Conservation (phyloP, 495 filamentous ascomycete species). For the Parathielavia appendiculata region DNA sequence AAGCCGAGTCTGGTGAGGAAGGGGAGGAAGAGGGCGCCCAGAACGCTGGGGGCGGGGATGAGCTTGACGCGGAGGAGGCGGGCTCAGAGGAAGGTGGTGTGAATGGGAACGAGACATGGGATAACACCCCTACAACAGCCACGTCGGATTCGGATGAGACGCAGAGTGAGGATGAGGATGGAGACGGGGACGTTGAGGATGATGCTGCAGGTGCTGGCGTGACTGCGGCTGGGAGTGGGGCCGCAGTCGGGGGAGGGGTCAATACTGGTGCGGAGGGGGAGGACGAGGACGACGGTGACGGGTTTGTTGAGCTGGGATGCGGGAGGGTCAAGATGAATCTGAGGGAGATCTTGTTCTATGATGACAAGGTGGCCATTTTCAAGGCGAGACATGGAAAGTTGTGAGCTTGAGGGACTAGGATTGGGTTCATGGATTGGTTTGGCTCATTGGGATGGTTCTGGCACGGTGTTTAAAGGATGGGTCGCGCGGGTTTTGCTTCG, state of each 20-base stretch:
- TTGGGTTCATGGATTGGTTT: not conserved
- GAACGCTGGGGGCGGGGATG: slow-evolving; percentile 20
- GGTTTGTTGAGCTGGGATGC: slow-evolving; percentile 40
- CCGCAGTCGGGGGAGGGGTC: slow-evolving; percentile 20
- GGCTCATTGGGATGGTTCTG: not conserved
- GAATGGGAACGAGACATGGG: slow-evolving; percentile 40
- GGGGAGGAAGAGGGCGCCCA: slow-evolving; percentile 31
- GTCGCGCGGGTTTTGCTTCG: too few relatives aligned
- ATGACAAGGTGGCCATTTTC: slow-evolving; percentile 83
- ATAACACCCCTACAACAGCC: slow-evolving; percentile 35
- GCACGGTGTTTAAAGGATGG: not conserved
- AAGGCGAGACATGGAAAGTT: slow-evolving; percentile 69
- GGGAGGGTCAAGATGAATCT: slow-evolving; percentile 56
- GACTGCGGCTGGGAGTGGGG: not conserved
- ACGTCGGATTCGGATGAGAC: slow-evolving; percentile 35
- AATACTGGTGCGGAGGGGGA: slow-evolving; percentile 36
- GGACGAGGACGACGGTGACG: slow-evolving; percentile 49
- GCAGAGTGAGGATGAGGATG: slow-evolving; percentile 29
- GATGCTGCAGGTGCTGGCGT: slow-evolving; percentile 24
- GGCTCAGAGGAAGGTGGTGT: slow-evolving; percentile 40
- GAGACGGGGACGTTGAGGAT: slow-evolving; percentile 34
- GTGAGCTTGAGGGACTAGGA: slow-evolving; percentile 30
- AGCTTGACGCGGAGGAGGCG: slow-evolving; percentile 40
- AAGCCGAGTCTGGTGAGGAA: slow-evolving; percentile 43
- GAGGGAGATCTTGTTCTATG: slow-evolving; percentile 83